Conservation (phyloP, 1,284 basidiomycete species). For the Violaceomyces palustris region DNA sequence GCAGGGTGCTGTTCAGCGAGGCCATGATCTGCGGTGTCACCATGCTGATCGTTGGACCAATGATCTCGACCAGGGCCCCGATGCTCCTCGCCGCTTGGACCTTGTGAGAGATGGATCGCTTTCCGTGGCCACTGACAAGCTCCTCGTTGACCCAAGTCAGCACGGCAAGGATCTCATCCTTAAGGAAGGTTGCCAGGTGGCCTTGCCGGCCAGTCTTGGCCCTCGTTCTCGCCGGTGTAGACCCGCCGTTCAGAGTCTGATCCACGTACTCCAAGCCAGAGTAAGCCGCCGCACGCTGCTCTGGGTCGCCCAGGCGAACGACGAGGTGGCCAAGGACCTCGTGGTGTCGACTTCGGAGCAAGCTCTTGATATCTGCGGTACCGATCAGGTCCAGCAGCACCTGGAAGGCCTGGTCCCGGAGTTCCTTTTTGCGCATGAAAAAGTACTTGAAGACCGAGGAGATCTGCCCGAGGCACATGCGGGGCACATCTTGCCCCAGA, state of each 20-base stretch:
- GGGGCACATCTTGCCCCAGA: constrained; percentile 28
- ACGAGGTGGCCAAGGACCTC: constrained; percentile 49
- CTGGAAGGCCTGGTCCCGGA: constrained; percentile 17
- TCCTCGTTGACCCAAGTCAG: constrained; percentile 50
- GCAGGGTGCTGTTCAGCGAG: constrained; percentile 82
- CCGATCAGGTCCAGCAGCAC: constrained; percentile 29
- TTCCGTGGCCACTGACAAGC: constrained; percentile 41
- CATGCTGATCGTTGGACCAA: constrained; percentile 58
- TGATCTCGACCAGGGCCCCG: constrained; percentile 66
- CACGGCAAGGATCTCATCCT: constrained; percentile 45
- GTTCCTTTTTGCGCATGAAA: constrained; percentile 9
- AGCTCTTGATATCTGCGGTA: constrained; percentile 25
- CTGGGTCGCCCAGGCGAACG: constrained; percentile 36
- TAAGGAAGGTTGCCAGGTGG: constrained; percentile 30
- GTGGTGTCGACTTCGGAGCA: constrained; percentile 38
- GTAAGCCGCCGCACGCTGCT: constrained; percentile 25
- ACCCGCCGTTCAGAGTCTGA: constrained; percentile 13
- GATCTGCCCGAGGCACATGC: constrained; percentile 41
- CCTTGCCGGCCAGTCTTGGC: too few species aligned
- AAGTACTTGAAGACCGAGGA: constrained; percentile 43
- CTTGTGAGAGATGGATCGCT: constrained; percentile 28
- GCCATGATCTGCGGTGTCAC: constrained; percentile 68
- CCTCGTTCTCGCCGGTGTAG: constrained; percentile 6
- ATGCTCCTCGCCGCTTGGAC: constrained; percentile 61
- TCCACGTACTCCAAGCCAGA: constrained; percentile 40